Conservation (phyloP, 768 basidiomycete species). For the Jaapia argillacea region DNA sequence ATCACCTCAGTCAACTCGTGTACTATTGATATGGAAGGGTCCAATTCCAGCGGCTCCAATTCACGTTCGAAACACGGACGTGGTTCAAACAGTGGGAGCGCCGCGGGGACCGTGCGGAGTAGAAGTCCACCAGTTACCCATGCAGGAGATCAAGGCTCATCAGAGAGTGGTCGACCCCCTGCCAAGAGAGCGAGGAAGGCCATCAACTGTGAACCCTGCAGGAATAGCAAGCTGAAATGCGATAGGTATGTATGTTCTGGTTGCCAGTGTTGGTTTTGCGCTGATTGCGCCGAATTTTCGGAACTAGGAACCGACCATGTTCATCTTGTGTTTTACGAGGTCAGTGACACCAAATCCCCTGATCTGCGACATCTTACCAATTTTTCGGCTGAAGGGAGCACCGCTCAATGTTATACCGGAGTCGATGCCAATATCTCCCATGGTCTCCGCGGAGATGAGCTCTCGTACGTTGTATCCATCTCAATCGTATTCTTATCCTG, state of each 20-base stretch:
- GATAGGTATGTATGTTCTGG: conserved; percentile 46
- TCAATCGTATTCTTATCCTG: neutral
- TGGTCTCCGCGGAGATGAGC: neutral
- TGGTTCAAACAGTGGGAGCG: too few species aligned
- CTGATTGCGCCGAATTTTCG: neutral
- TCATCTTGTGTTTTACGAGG: conserved; percentile 81
- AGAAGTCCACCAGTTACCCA: neutral
- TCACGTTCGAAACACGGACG: too few species aligned
- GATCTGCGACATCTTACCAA: neutral
- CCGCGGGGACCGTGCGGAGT: neutral
- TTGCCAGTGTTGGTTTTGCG: conserved; percentile 3
- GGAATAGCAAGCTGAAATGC: conserved; percentile 83
- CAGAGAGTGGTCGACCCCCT: conserved; percentile 29
- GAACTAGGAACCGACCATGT: conserved; percentile 69
- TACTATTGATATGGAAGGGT: too few species aligned
- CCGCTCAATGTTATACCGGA: conserved; percentile 1
- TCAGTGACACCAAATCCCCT: conserved; percentile 18
- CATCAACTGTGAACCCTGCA: conserved; percentile 84
- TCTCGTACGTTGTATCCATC: neutral
- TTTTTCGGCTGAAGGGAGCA: neutral
- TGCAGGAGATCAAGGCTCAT: neutral
- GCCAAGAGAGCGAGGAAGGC: conserved; percentile 81
- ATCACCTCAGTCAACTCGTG: too few species aligned
- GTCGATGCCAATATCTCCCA: neutral
- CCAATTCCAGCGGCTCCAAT: too few species aligned